phyloP scores from a whole-genome alignment of 768 basidiomycete genomes.

The Lactifluus volemus region DNA sequence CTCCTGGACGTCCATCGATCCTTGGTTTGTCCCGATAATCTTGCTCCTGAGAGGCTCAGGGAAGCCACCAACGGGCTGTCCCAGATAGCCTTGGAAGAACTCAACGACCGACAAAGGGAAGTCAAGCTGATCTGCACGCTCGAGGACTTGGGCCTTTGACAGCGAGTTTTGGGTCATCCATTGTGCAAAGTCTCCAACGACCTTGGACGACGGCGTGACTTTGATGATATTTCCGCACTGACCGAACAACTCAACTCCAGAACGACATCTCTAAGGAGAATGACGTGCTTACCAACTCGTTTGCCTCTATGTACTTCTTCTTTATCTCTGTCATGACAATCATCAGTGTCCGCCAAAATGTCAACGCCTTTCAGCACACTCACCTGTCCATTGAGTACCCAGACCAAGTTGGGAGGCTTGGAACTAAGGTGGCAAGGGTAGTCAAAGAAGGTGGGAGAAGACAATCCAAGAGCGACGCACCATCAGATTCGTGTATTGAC shows the following conservation, averaged over 20 bases:
- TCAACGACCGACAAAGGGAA: conserved; percentile 97
- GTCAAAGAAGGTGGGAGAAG: conserved; percentile 21
- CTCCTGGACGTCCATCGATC: conserved; percentile 91
- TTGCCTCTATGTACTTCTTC: conserved; percentile 97
- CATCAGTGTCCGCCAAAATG: background rate
- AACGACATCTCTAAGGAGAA: conserved; percentile 6
- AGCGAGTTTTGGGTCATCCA: conserved; percentile 97
- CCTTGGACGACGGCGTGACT: conserved; percentile 98
- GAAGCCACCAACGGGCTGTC: conserved; percentile 97
- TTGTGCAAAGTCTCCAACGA: conserved; percentile 98
- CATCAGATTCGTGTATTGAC: conserved; percentile 92
- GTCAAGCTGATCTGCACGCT: conserved; percentile 82
- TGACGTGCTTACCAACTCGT: conserved; percentile 61
- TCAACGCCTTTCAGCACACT: conserved; percentile 13
- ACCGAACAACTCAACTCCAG: background rate
- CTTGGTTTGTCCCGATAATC: conserved; percentile 90
- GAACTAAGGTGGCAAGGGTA: conserved; percentile 49
- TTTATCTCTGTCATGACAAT: conserved; percentile 63
- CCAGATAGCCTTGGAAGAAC: conserved; percentile 99
- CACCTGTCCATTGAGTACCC: conserved; percentile 91
- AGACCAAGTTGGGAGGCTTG: conserved; percentile 97
- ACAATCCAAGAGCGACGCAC: conserved; percentile 35
- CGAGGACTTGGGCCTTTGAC: conserved; percentile 76
- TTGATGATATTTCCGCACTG: conserved; percentile 98
- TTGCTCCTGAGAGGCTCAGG: conserved; percentile 90